Percentiles rank a stretch among this genome's conserved stretches.
Evolutionary conservation across 768 basidiomycete species (phyloP).

Genomic region (Suillus subalutaceus): DNA sequence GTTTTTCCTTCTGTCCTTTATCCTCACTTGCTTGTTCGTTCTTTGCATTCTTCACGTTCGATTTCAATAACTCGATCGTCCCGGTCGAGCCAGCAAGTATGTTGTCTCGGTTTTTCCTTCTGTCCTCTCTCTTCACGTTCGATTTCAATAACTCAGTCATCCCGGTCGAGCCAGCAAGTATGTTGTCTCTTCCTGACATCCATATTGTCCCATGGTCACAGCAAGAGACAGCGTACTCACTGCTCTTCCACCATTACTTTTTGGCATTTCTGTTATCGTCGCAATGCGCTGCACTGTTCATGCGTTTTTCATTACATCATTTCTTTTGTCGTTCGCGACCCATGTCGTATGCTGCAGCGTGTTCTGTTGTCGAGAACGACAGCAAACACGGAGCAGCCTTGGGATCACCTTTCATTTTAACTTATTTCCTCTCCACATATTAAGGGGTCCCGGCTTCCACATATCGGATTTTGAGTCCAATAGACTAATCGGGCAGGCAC

Average conservation of each 20-base stretch:
- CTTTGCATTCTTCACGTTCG: background rate
- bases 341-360: background rate
- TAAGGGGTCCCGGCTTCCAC: conserved; percentile 74
- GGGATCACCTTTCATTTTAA: background rate
- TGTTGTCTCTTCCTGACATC: no score
- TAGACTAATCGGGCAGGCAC: conserved; percentile 66
- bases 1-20: conserved; percentile 14
- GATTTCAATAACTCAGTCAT: no score
- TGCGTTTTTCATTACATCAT: background rate
- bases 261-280: background rate
- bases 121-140: no score
- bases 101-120: no score
- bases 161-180: no score
- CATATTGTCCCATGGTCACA: no score
- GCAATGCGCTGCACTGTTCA: background rate
- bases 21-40: background rate
- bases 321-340: background rate
- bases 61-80: background rate
- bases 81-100: background rate
- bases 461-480: conserved; percentile 79
- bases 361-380: background rate
- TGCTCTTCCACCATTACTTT: background rate
- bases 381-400: background rate
- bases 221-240: background rate
- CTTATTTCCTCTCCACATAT: conserved; percentile 4